Conservation (phyloP, 805 yeast species). For the Yarrowia hollandica region DNA sequence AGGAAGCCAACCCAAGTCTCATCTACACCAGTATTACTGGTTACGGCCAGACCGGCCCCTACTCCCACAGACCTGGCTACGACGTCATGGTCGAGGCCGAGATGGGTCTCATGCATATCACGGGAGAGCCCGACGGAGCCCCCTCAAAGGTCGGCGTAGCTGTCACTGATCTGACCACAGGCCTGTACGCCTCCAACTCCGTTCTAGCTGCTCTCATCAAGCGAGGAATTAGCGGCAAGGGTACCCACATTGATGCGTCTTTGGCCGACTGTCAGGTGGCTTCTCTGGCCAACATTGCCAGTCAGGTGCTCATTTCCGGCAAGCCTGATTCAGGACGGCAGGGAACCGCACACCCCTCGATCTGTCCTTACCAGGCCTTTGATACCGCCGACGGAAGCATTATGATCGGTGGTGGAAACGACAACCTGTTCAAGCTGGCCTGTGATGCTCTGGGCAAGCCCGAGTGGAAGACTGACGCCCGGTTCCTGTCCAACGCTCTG, state of each 20-base stretch:
- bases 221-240: slow-evolving; percentile 40
- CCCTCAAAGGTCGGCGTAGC: slow-evolving; percentile 50
- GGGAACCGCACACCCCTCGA: slow-evolving; percentile 47
- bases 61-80: slow-evolving; percentile 45
- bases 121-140: slow-evolving; percentile 45
- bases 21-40: slow-evolving; percentile 47
- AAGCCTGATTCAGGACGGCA: slow-evolving; percentile 45
- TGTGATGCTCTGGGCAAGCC: slow-evolving; percentile 42
- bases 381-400: slow-evolving; percentile 44
- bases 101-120: slow-evolving; percentile 48
- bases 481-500: slow-evolving; percentile 42
- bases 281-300: slow-evolving; percentile 45
- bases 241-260: slow-evolving; percentile 45
- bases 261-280: slow-evolving; percentile 47
- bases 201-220: slow-evolving; percentile 44
- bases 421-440: slow-evolving; percentile 41
- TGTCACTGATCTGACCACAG: slow-evolving; percentile 47
- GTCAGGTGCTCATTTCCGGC: slow-evolving; percentile 44
- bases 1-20: slow-evolving; percentile 37
- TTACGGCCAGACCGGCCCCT: slow-evolving; percentile 48
- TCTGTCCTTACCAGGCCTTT: slow-evolving; percentile 47
- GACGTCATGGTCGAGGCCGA: slow-evolving; percentile 51
- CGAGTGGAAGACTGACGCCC: slow-evolving; percentile 43
- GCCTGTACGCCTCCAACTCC: slow-evolving; percentile 44
- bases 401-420: slow-evolving; percentile 48